Conservation (phyloP, 495 filamentous ascomycete species). For the Trichocladium antarcticum region DNA sequence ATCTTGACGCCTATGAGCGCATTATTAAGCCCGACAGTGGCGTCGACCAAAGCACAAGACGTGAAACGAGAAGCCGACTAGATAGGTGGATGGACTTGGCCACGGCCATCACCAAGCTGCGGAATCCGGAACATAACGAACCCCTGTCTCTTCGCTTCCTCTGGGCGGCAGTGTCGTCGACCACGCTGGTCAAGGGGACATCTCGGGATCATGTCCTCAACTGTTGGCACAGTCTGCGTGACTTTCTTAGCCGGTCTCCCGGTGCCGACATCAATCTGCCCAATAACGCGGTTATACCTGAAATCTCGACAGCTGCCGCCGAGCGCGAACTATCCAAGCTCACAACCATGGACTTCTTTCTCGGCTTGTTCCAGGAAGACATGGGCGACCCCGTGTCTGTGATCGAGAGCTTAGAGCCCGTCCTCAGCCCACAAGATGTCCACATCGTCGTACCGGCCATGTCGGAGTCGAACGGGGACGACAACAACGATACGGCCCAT, state of each 20-base stretch:
- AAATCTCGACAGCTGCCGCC: slow-evolving; percentile 67
- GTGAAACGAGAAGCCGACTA: slow-evolving; percentile 56
- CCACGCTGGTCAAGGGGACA: slow-evolving; percentile 55
- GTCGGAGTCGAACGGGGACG: slow-evolving; percentile 6
- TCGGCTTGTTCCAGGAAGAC: slow-evolving; percentile 61
- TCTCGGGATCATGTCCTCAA: slow-evolving; percentile 66
- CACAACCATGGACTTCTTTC: slow-evolving; percentile 93
- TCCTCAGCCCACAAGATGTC: slow-evolving; percentile 64
- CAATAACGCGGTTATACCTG: slow-evolving; percentile 82
- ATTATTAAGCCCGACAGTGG: slow-evolving; percentile 66
- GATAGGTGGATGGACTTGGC: slow-evolving; percentile 66
- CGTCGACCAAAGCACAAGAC: slow-evolving; percentile 46
- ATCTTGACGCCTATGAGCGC: slow-evolving; percentile 71
- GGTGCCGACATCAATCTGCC: slow-evolving; percentile 50
- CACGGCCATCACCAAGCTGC: slow-evolving; percentile 44
- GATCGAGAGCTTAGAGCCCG: slow-evolving; percentile 86
- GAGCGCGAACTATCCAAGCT: slow-evolving; percentile 85
- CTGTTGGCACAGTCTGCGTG: slow-evolving; percentile 62
- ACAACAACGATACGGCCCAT: slow-evolving; percentile 1
- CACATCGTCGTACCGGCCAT: slow-evolving; percentile 18
- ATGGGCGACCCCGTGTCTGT: slow-evolving; percentile 62
- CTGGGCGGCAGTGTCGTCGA: slow-evolving; percentile 71
- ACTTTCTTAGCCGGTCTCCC: slow-evolving; percentile 29
- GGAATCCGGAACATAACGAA: slow-evolving; percentile 30
- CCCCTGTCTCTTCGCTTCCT: slow-evolving; percentile 53